Conservation (phyloP, 1,284 basidiomycete species). For the Nidula niveotomentosa region DNA sequence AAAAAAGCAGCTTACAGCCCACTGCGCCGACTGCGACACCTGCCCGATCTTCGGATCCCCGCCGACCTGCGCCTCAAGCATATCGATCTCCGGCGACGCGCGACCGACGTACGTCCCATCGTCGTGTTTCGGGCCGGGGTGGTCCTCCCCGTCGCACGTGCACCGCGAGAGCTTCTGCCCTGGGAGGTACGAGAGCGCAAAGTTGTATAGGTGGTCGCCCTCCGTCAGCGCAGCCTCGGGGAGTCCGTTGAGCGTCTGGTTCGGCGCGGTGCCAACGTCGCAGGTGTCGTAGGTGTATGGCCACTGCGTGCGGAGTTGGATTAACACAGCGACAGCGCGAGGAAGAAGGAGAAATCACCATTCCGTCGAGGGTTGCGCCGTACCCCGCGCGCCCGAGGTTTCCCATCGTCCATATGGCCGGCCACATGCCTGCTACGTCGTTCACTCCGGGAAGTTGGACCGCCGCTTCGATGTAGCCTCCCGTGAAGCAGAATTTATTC, state of each 20-base stretch:
- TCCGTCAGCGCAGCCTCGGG: slow-evolving; percentile 38
- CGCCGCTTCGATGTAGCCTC: slow-evolving; percentile 51
- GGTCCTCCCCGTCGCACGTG: slow-evolving; percentile 66
- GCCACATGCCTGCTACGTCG: slow-evolving; percentile 59
- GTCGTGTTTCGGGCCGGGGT: slow-evolving; percentile 69
- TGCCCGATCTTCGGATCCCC: slow-evolving; percentile 41
- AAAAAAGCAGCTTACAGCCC: slow-evolving; percentile 47
- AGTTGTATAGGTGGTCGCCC: slow-evolving; percentile 40
- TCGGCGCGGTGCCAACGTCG: slow-evolving; percentile 66
- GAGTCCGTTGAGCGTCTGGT: slow-evolving; percentile 44
- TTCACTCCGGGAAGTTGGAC: slow-evolving; percentile 63
- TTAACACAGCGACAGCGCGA: no score
- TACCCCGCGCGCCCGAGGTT: slow-evolving; percentile 53
- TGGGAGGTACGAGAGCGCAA: slow-evolving; percentile 54
- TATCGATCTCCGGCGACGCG: slow-evolving; percentile 76
- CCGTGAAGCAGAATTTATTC: slow-evolving; percentile 68
- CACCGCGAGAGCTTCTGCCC: slow-evolving; percentile 77
- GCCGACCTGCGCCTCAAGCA: slow-evolving; percentile 65
- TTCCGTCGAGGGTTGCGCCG: slow-evolving; percentile 43
- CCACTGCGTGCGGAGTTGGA: slow-evolving; percentile 36
- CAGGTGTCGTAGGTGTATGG: slow-evolving; percentile 76
- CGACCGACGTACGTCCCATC: slow-evolving; percentile 69
- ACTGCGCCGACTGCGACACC: slow-evolving; percentile 65
- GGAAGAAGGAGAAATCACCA: slow-evolving; percentile 24
- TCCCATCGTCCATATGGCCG: slow-evolving; percentile 69